Conservation (phyloP, 1,284 basidiomycete genomes). For the Quambalaria eucalypti region DNA sequence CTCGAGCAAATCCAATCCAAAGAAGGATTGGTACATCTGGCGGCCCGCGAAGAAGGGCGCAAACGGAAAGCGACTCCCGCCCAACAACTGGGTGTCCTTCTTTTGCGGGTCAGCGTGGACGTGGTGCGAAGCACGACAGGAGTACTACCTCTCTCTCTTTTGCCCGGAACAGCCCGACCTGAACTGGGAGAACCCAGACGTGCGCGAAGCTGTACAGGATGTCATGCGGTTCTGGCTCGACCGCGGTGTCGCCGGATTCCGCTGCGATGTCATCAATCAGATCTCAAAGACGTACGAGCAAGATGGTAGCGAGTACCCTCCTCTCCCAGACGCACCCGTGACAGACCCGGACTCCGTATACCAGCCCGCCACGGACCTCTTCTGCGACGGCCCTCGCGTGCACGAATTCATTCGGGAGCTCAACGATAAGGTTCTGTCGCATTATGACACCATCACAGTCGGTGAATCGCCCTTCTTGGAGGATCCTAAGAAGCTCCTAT, state of each 20-base stretch:
- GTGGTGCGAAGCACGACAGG: constrained; percentile 58
- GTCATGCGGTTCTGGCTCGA: constrained; percentile 65
- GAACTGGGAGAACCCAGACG: constrained; percentile 61
- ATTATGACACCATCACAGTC: constrained; percentile 55
- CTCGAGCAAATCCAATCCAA: constrained; percentile 54
- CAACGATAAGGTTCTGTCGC: no score
- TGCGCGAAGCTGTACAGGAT: constrained; percentile 56
- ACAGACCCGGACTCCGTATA: no score
- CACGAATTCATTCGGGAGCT: no score
- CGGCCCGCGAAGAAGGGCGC: constrained; percentile 55
- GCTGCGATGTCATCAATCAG: constrained; percentile 12
- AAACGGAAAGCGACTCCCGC: constrained; percentile 45
- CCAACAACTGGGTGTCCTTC: constrained; percentile 58
- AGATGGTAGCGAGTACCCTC: no score
- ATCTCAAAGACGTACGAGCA: constrained; percentile 7
- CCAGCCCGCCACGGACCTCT: no score
- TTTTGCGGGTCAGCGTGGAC: constrained; percentile 64
- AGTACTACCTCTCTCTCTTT: constrained; percentile 66
- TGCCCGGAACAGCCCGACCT: constrained; percentile 63
- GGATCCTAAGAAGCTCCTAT: no score
- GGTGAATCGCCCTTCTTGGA: no score
- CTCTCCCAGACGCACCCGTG: no score
- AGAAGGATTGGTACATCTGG: constrained; percentile 67
- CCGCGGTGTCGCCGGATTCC: constrained; percentile 63
- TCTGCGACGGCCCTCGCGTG: no score